These are phyloP conservation scores for Fagus sylvatica DNA, from an alignment of 306 rosid species.

Conservation along the genomic window DNA sequence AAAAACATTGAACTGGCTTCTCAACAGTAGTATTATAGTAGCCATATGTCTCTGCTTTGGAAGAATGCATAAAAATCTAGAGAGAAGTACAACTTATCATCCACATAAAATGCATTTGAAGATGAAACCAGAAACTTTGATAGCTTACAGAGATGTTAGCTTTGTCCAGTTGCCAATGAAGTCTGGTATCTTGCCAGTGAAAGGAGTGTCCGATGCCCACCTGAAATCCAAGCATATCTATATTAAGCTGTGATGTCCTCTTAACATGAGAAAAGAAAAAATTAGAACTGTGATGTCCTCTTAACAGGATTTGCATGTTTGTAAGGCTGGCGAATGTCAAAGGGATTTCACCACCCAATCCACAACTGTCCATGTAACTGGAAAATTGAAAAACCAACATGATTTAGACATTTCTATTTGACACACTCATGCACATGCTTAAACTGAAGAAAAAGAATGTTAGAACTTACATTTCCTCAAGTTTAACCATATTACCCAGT, in stretches of 20 bases:
- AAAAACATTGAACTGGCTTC: background rate
- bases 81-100: too few species aligned
- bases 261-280: too few species aligned
- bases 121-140: background rate
- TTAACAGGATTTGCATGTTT: slow-evolving; percentile 10
- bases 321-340: slow-evolving; percentile 23
- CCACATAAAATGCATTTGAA: background rate
- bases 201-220: slow-evolving; percentile 18
- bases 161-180: slow-evolving; percentile 36
- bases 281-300: too few species aligned
- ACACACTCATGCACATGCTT: background rate
- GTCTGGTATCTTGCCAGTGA: slow-evolving; percentile 28
- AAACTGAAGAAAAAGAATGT: background rate
- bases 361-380: slow-evolving; percentile 21
- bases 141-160: slow-evolving; percentile 18
- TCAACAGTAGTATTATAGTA: background rate
- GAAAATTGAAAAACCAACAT: background rate
- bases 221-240: slow-evolving; percentile 6
- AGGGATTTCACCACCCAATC: slow-evolving; percentile 33
- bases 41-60: too few species aligned
- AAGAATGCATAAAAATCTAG: too few species aligned
- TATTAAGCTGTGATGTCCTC: background rate
- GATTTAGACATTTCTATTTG: background rate
- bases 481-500: slow-evolving; percentile 28
- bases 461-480: slow-evolving; percentile 13